Base-by-base conservation (phyloP, 129 eudicot genomes). In the Saussurea involucrata region DNA sequence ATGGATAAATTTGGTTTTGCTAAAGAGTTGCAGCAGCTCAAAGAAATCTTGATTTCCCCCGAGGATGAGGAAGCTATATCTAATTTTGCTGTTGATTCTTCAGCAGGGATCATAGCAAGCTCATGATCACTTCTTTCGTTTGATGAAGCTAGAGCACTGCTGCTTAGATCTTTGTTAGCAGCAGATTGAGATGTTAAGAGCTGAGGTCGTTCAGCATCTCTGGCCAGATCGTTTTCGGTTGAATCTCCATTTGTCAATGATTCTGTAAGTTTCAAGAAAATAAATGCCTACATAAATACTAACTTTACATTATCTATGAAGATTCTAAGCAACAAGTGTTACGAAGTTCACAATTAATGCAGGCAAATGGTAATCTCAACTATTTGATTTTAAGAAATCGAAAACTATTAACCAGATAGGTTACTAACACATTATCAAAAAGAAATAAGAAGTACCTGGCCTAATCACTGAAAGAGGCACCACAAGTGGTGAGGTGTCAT, bases 41-140 rank as follows among this genome's bases (percentile, higher is more conserved):
- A 22, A 69, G 81, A 83, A 66, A 93, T 83, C 83, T 85, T 93
- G 69, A 88, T 87, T 82, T 90, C 93, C n/a, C 98, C 96, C 4
- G 66, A 69, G 25, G 86, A 76, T 27, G 96, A 86, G 70, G 96
- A 85, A 58, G 96, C 96, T 44, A 92, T 79, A 61, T 88, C 89
- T 77, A 84, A 3, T 49, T 66, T 72, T 28, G 86, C 34, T 40
- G 83, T 72, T 76, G 85, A 40, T 49, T 82, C 78, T 49, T 82
- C 78, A 33, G 69, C 80, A 0, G 76, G 40, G 76, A 73, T 57
- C 3, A 10, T 61, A 55, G 82, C 75, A 25, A 72, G 83, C 42
- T 79, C 82, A 44, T 32, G 76, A 68, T 32, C 76, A 69, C 57
- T 63, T 73, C 37, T 60, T 36, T 31, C 73, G 31, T 83, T 81